Base-by-base conservation (phyloP, 495 filamentous ascomycete genomes). In the Xylaria grammica region DNA sequence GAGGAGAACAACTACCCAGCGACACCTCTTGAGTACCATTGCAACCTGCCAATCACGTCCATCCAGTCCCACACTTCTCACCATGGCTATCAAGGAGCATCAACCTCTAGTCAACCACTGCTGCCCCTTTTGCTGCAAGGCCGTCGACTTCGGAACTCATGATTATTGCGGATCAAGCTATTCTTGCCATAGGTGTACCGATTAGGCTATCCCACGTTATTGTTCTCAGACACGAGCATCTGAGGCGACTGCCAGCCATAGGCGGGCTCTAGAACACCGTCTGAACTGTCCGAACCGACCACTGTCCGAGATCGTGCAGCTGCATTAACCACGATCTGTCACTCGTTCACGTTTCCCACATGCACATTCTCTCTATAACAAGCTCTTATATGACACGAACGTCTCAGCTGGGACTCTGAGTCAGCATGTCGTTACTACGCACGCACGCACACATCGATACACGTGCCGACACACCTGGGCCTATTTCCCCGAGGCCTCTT, bases 51-150 rank as follows among this genome's bases (percentile, higher is more conserved):
- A 50, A 17, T 42, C 32, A 44, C 40, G 10, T 19, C 24, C 22
- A 38, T 40, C n/a, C 44, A 49, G 53, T 24, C 29, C 22, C 38
- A 27, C 42, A 38, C 19, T 53, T 53, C n/a, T 65, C 73, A 74
- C 66, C 62, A 82, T 82, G 80, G 77, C 75, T 70, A 74, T 78
- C 74, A 74, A 76, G 64, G 80, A 81, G 65, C 68, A 63, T 66
- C 69, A 79, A 63, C 72, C 77, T 65, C 79, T 80, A 60, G 80
- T 82, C 75, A 73, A 81, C 74, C 63, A 79, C 55, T 82, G 80
- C 77, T 82, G 80, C 80, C 79, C 79, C 26, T 82, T 79, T 64
- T 82, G 80, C 77, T 82, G 80, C 78, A 81, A 80, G 72, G 80
- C 80, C 44, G 72, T 80, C 59, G 80, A 82, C 72, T 82, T 81